These are phyloP conservation scores for Telfairia occidentalis DNA, from an alignment of 331 rosid genomes.

Conservation along the genomic window DNA sequence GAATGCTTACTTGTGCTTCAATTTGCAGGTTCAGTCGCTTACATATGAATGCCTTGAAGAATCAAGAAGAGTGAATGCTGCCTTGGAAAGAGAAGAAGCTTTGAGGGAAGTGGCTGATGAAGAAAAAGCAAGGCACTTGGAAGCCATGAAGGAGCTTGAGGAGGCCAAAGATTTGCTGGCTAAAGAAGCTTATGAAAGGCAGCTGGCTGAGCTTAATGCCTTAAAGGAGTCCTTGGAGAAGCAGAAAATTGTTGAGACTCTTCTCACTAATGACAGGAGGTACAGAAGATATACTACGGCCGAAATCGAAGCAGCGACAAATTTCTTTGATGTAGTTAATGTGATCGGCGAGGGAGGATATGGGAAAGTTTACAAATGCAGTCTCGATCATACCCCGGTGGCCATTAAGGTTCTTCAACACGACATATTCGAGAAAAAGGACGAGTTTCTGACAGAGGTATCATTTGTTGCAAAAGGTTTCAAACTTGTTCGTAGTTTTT, in stretches of 20 bases:
- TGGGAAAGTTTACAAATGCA: constrained; percentile 87
- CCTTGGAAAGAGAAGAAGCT: constrained; percentile 56
- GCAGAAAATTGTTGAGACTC: constrained; percentile 50
- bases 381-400: constrained; percentile 79
- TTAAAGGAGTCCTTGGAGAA: constrained; percentile 56
- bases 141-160: constrained; percentile 63
- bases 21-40: constrained; percentile 53
- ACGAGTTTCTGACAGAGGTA: constrained; percentile 94
- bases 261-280: constrained; percentile 61
- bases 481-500: constrained; percentile 1
- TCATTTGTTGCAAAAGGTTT: constrained; percentile 13
- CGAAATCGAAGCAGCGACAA: constrained; percentile 69
- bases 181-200: constrained; percentile 73
- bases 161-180: constrained; percentile 53
- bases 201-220: constrained; percentile 66
- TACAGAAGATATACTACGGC: constrained; percentile 66
- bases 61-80: constrained; percentile 47
- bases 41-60: constrained; percentile 73
- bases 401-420: constrained; percentile 72
- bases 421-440: constrained; percentile 45
- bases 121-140: constrained; percentile 63
- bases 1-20: not conserved
- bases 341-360: constrained; percentile 91
- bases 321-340: constrained; percentile 38
- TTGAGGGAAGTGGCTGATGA: constrained; percentile 64